These are phyloP conservation scores for Metarhizium humberi DNA, from an alignment of 2,329 filamentous ascomycete species.

Conservation along the genomic window DNA sequence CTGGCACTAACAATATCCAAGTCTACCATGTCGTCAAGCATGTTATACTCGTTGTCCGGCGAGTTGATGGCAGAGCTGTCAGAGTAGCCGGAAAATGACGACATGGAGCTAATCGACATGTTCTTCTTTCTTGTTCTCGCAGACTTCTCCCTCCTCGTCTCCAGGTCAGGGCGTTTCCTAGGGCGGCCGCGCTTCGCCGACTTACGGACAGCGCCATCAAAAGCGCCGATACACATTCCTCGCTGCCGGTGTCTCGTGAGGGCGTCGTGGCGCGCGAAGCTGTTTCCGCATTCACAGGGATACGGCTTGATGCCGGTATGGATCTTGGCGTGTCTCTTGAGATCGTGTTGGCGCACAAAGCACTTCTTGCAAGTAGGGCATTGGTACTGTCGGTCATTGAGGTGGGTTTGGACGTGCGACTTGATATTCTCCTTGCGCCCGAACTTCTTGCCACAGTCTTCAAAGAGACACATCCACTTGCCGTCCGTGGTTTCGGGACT, in stretches of 20 bases:
- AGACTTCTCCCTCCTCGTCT: slow-evolving; percentile 48
- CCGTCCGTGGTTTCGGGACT: slow-evolving; percentile 64
- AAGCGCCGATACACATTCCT: slow-evolving; percentile 92
- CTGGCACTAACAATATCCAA: slow-evolving; percentile 22
- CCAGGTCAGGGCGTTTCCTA: slow-evolving; percentile 51
- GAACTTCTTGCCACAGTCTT: slow-evolving; percentile 80
- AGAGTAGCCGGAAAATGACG: slow-evolving; percentile 47
- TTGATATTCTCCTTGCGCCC: slow-evolving; percentile 99
- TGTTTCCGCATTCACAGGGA: slow-evolving; percentile 87
- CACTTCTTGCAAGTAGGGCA: slow-evolving; percentile 91
- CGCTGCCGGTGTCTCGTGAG: slow-evolving; percentile 89
- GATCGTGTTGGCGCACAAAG: slow-evolving; percentile 93
- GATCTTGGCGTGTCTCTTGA: slow-evolving; percentile 95
- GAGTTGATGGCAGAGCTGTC: slow-evolving; percentile 47
- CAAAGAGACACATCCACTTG: slow-evolving; percentile 69
- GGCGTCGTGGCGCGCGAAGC: slow-evolving; percentile 90
- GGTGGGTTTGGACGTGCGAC: slow-evolving; percentile 94
- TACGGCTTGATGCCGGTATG: slow-evolving; percentile 95
- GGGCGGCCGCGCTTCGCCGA: slow-evolving; percentile 54
- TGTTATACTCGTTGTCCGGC: slow-evolving; percentile 37
- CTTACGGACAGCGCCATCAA: slow-evolving; percentile 64
- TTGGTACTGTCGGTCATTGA: slow-evolving; percentile 90
- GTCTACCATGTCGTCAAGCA: slow-evolving; percentile 40
- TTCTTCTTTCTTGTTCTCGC: slow-evolving; percentile 47
- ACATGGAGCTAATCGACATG: slow-evolving; percentile 36